Evolutionary conservation across 345 rosid genomes (phyloP).

Genomic region (Barbarea vulgaris): DNA sequence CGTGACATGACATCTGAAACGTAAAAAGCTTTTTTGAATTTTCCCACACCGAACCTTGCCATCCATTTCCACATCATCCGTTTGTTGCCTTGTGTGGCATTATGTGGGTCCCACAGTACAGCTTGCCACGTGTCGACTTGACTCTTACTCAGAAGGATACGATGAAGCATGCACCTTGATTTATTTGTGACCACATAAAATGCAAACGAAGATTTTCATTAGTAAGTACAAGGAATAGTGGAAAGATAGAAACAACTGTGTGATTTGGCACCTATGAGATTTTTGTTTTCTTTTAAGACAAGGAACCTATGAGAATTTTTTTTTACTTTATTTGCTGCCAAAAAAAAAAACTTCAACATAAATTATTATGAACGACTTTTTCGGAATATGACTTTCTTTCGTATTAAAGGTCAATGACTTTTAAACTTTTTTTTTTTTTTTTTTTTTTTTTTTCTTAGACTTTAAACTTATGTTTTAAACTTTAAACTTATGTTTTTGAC

Average conservation of each 20-base stretch:
- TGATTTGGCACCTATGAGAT: not conserved
- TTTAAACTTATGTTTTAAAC: too few species aligned
- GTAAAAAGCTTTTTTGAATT: slow-evolving; percentile 11
- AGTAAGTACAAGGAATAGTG: not conserved
- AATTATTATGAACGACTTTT: too few species aligned
- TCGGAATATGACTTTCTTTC: too few species aligned
- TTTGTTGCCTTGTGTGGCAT: slow-evolving; percentile 29
- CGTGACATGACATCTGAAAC: slow-evolving; percentile 29
- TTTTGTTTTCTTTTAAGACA: not conserved
- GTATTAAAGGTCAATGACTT: too few species aligned
- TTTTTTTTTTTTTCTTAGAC: too few species aligned
- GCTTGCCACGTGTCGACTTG: slow-evolving; percentile 28
- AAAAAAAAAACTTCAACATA: too few species aligned
- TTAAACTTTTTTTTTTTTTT: too few species aligned
- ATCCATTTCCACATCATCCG: slow-evolving; percentile 15
- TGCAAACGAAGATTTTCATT: not conserved
- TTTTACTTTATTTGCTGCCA: too few species aligned
- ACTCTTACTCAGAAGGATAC: not conserved
- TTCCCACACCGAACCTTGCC: slow-evolving; percentile 6
- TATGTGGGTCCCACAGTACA: not conserved
- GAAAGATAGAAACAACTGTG: not conserved
- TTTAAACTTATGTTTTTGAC: too few species aligned
- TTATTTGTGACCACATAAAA: not conserved
- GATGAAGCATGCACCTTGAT: not conserved
- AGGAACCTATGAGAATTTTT: too few species aligned